These are phyloP conservation scores for Neonectria sp. DNA, from an alignment of 2,329 filamentous ascomycete genomes.

Conservation along the genomic window DNA sequence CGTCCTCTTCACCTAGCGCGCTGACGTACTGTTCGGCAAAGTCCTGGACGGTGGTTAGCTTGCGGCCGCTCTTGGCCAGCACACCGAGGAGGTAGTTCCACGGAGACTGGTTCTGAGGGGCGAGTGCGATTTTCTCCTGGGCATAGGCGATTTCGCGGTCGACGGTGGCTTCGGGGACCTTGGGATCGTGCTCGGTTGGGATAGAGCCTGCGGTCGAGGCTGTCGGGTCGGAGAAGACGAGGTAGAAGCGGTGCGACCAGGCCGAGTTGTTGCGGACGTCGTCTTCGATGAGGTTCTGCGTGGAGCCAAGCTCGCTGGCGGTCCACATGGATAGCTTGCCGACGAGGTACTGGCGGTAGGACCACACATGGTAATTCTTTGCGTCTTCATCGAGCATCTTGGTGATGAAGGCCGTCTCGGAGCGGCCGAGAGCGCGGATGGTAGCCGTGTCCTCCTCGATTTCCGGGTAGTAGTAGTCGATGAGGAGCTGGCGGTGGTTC, in stretches of 20 bases:
- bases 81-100: constrained; percentile 94
- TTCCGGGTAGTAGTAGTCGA: constrained; percentile 71
- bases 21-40: constrained; percentile 69
- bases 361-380: constrained; percentile 99
- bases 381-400: constrained; percentile 87
- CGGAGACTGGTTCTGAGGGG: constrained; percentile 93
- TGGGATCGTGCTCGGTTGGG: constrained; percentile 67
- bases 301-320: constrained; percentile 79
- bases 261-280: constrained; percentile 97
- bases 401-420: constrained; percentile 83
- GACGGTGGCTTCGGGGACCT: constrained; percentile 74
- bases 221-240: constrained; percentile 81
- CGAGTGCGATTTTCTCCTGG: constrained; percentile 79
- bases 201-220: constrained; percentile 62
- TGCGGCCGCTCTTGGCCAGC: constrained; percentile 74
- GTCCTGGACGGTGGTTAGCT: constrained; percentile 60
- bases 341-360: constrained; percentile 84
- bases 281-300: constrained; percentile 79
- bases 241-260: constrained; percentile 96
- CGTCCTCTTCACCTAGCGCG: constrained; percentile 61
- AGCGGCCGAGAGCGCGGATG: constrained; percentile 70
- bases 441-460: constrained; percentile 71
- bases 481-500: constrained; percentile 79
- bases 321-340: constrained; percentile 77
- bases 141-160: constrained; percentile 84